Percentiles rank a stretch among this genome's conserved stretches.
Evolutionary conservation across 345 rosid genomes (phyloP).

Genomic region (Citrus sinensis): DVS_A1.0 CM039168.1:20001001-20001500

Average conservation of each 20-base stretch:
- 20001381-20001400: neutral
- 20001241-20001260: neutral
- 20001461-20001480: constrained; percentile 60
- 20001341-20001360: neutral
- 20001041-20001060: too few species aligned
- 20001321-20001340: neutral
- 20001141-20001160: neutral
- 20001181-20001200: too few species aligned
- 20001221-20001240: neutral
- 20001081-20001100: too few species aligned
- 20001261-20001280: too few species aligned
- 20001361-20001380: neutral
- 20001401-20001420: neutral
- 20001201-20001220: neutral
- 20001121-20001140: neutral
- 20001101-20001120: fast-evolving
- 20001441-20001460: constrained; percentile 35
- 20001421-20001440: constrained; percentile 23
- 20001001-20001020: too few species aligned
- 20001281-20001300: neutral
- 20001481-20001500: constrained; percentile 56
- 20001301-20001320: neutral
- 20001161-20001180: too few species aligned
- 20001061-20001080: fast-evolving
- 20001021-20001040: too few species aligned